Evolutionary conservation across 2,329 filamentous ascomycete species (phyloP).

Genomic region (Blastomyces parvus): DNA sequence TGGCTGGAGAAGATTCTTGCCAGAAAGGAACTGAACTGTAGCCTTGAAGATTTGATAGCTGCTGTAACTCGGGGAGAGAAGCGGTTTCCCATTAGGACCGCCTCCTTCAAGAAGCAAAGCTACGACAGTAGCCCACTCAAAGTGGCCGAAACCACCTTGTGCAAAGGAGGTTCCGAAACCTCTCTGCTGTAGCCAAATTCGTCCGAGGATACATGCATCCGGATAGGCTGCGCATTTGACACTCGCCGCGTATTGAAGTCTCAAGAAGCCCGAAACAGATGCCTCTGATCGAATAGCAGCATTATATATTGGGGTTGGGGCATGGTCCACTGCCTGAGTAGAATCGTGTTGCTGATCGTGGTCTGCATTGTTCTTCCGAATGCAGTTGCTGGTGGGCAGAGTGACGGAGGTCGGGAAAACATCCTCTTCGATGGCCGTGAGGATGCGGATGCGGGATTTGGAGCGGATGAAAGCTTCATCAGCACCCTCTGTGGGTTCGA

Average conservation of each 20-base stretch:
- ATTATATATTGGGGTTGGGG: slow-evolving; percentile 78
- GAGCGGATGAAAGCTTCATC: slow-evolving; percentile 32
- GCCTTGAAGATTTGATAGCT: slow-evolving; percentile 94
- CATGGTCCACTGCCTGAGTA: slow-evolving; percentile 1
- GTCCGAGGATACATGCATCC: slow-evolving; percentile 77
- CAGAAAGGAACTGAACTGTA: slow-evolving; percentile 73
- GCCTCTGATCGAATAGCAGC: slow-evolving; percentile 70
- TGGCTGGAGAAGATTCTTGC: slow-evolving; percentile 63
- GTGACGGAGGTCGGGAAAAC: slow-evolving; percentile 66
- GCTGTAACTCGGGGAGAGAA: slow-evolving; percentile 72
- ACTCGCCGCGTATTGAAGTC: slow-evolving; percentile 59
- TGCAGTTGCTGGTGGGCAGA: slow-evolving; percentile 57
- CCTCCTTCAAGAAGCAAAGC: slow-evolving; percentile 73
- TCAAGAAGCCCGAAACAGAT: slow-evolving; percentile 63
- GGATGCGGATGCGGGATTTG: slow-evolving; percentile 59
- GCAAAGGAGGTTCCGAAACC: slow-evolving; percentile 63
- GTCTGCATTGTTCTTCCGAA: slow-evolving; percentile 47
- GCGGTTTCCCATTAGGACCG: slow-evolving; percentile 57
- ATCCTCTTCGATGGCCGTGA: slow-evolving; percentile 60
- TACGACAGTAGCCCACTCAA: slow-evolving; percentile 78
- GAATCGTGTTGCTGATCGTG: slow-evolving; percentile 33
- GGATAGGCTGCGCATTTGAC: slow-evolving; percentile 63
- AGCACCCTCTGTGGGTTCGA: slow-evolving; percentile 29
- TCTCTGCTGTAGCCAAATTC: slow-evolving; percentile 80
- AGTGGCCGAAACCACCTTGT: slow-evolving; percentile 79